phyloP scores from a whole-genome alignment of 2,329 filamentous ascomycete genomes.

The Pseudogymnoascus sp. region DNA sequence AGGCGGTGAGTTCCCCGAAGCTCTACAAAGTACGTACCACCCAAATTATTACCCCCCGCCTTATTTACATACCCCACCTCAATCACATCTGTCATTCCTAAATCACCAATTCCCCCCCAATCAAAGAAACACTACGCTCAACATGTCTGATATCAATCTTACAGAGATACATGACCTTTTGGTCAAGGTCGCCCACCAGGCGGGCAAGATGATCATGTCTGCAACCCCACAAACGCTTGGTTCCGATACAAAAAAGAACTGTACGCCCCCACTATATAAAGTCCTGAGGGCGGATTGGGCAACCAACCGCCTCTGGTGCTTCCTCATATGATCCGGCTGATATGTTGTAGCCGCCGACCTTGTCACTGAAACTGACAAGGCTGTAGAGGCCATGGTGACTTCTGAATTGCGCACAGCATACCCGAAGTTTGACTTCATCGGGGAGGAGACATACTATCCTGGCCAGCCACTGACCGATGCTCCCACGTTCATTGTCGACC shows the following conservation, averaged over 20 bases:
- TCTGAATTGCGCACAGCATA: conserved; percentile 42
- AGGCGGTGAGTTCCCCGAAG: conserved; percentile 3
- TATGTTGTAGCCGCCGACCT: conserved; percentile 50
- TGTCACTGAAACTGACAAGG: conserved; percentile 59
- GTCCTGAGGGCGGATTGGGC: neutral
- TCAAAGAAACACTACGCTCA: neutral
- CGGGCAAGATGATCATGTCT: conserved; percentile 54
- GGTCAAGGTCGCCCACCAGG: conserved; percentile 50
- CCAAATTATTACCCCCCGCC: neutral
- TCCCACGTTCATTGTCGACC: conserved; percentile 74
- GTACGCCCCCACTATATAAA: conserved; percentile 25
- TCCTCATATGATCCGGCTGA: conserved; percentile 2
- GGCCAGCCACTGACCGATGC: conserved; percentile 52
- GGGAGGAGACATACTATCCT: conserved; percentile 68
- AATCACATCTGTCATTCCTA: neutral
- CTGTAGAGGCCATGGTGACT: conserved; percentile 55
- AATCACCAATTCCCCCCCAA: neutral
- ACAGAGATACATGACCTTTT: conserved; percentile 54
- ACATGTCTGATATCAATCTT: conserved; percentile 49
- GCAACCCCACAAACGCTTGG: conserved; percentile 51
- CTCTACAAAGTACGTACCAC: neutral
- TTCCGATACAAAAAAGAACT: conserved; percentile 56
- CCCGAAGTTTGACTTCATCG: conserved; percentile 56
- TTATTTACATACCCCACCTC: conserved; percentile 4
- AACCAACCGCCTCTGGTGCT: neutral